Conservation (phyloP, 2,329 filamentous ascomycete species). For the Nigrospora sphaerica region DNA sequence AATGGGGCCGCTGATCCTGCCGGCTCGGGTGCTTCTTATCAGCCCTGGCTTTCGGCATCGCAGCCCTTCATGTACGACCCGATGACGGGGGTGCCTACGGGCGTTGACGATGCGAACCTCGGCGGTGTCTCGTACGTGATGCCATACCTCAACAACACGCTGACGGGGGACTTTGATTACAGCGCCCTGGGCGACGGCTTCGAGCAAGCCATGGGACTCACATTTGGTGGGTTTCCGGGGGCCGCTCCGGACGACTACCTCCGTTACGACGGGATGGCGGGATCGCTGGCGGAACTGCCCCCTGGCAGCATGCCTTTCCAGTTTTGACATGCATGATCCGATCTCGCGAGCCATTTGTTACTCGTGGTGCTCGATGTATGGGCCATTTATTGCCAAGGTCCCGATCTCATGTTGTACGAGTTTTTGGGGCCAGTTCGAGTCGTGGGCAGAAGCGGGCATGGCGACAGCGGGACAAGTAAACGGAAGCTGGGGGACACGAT, state of each 20-base stretch:
- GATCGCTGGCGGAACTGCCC: neutral
- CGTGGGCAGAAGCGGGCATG: too few species aligned
- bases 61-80: constrained; percentile 27
- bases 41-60: constrained; percentile 9
- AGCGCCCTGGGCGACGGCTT: constrained; percentile 29
- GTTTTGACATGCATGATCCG: neutral
- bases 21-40: constrained; percentile 1
- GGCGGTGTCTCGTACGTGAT: constrained; percentile 7
- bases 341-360: too few species aligned
- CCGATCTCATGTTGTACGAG: too few species aligned
- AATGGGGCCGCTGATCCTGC: constrained; percentile 2
- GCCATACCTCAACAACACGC: constrained; percentile 20
- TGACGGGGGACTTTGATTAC: constrained; percentile 26
- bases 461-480: too few species aligned
- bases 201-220: constrained; percentile 36
- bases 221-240: constrained; percentile 25
- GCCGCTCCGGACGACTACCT: neutral
- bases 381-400: too few species aligned
- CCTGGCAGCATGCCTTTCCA: neutral
- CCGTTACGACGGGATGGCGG: neutral
- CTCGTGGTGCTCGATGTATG: too few species aligned
- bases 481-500: too few species aligned
- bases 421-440: too few species aligned
- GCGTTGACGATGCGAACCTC: neutral
- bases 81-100: constrained; percentile 6